phyloP scores from a whole-genome alignment of 2,329 filamentous ascomycete genomes.

The Beauveria bassiana region DNA sequence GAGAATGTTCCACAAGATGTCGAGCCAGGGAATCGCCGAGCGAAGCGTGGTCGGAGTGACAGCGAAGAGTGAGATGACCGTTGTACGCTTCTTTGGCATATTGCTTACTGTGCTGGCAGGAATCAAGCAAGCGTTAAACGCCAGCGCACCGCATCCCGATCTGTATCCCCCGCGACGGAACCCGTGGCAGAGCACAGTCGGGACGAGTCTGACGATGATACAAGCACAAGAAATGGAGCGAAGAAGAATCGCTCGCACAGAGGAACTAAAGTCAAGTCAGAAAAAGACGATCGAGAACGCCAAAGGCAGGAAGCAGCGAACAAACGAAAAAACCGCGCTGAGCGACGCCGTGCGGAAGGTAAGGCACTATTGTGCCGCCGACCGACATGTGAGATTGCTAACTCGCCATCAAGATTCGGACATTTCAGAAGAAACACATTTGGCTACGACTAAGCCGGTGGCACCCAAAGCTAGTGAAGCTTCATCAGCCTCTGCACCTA shows the following conservation, averaged over 20 bases:
- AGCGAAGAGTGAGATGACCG: conserved; percentile 75
- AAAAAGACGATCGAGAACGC: conserved; percentile 67
- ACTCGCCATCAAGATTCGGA: conserved; percentile 56
- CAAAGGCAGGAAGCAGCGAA: conserved; percentile 66
- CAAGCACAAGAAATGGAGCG: conserved; percentile 38
- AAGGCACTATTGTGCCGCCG: conserved; percentile 19
- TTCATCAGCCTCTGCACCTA: conserved; percentile 22
- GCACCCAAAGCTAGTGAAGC: conserved; percentile 25
- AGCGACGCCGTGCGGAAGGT: conserved; percentile 77
- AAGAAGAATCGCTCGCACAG: conserved; percentile 57
- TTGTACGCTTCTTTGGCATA: conserved; percentile 17
- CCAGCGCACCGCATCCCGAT: conserved; percentile 73
- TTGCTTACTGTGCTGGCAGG: conserved; percentile 36
- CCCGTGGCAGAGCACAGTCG: conserved; percentile 40
- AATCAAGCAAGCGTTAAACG: conserved; percentile 67
- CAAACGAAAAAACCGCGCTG: conserved; percentile 74
- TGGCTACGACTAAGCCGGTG: conserved; percentile 31
- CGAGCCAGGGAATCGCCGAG: conserved; percentile 48
- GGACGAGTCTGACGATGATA: conserved; percentile 68
- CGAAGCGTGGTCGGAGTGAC: conserved; percentile 80
- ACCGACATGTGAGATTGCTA: conserved; percentile 3
- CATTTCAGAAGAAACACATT: conserved; percentile 57
- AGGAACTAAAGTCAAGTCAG: conserved; percentile 53
- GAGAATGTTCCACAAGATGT: conserved; percentile 55
- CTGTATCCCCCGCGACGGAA: conserved; percentile 47